phyloP scores from a whole-genome alignment of 108 stramenopile species.

The Conticribra weissflogii region DNA sequence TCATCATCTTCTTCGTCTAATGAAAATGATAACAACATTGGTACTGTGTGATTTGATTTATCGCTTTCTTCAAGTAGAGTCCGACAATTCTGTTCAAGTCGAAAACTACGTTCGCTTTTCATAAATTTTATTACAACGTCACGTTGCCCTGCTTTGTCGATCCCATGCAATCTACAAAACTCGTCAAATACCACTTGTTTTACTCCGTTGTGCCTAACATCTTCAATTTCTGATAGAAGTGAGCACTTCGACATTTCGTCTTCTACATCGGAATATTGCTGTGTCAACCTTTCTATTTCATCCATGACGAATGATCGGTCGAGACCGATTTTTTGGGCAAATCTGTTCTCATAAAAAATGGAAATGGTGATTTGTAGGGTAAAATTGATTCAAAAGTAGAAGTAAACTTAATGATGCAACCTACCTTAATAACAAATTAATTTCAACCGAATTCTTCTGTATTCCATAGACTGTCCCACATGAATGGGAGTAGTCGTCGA shows the following conservation, averaged over 20 bases:
- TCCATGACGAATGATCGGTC: constrained; percentile 12
- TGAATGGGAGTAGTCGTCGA: constrained; percentile 26
- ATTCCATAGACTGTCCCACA: constrained; percentile 24
- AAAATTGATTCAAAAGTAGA: too few species aligned
- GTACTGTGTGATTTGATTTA: constrained; percentile 22
- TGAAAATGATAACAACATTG: constrained; percentile 42
- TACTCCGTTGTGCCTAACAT: constrained; percentile 10
- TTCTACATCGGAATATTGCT: constrained; percentile 8
- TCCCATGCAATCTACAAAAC: constrained; percentile 35
- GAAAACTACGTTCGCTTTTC: constrained; percentile 44
- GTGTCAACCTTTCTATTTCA: constrained; percentile 25
- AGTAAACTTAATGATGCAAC: background rate
- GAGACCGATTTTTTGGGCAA: constrained; percentile 35
- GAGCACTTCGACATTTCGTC: constrained; percentile 10
- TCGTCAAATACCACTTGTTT: constrained; percentile 35
- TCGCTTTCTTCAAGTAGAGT: constrained; percentile 35
- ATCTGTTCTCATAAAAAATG: constrained; percentile 12
- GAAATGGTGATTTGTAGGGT: background rate
- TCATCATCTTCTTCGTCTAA: constrained; percentile 17
- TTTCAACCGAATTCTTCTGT: constrained; percentile 14
- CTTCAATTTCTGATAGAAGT: constrained; percentile 7
- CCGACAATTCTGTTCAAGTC: constrained; percentile 64
- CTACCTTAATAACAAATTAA: constrained; percentile 16
- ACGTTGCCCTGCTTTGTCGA: constrained; percentile 35
- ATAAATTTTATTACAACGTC: constrained; percentile 72